Evolutionary conservation across 176 grass and related monocot species (phyloP).

Genomic region (Echinochloa phyllopogon): DNA sequence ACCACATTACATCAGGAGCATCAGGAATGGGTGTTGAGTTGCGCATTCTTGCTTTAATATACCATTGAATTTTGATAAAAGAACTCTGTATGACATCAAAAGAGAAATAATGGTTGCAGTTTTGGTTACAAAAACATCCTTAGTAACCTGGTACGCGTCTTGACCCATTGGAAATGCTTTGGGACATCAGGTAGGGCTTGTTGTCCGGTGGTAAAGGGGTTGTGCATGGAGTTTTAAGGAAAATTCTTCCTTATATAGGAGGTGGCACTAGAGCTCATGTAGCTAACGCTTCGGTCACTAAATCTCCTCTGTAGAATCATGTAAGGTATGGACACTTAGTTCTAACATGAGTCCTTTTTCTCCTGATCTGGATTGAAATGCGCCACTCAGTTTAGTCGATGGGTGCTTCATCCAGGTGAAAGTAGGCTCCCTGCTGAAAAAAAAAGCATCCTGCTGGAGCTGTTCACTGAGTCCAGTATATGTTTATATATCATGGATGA

Average conservation of each 20-base stretch:
- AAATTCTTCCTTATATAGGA: background rate
- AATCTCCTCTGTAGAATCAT: background rate
- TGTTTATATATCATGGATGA: background rate
- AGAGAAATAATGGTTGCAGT: no score
- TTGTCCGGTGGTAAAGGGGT: background rate
- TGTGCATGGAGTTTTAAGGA: background rate
- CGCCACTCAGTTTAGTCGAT: background rate
- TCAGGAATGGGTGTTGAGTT: no score
- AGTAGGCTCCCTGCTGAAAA: background rate
- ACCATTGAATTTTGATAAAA: no score
- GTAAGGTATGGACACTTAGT: background rate
- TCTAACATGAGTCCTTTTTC: background rate
- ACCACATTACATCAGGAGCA: no score
- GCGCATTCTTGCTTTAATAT: no score
- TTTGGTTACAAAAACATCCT: background rate
- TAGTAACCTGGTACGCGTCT: background rate
- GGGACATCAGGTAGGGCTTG: no score
- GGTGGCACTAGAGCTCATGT: background rate
- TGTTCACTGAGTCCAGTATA: no score
- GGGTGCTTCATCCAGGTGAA: background rate
- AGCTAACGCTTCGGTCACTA: background rate
- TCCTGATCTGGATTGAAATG: background rate
- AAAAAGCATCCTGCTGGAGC: no score
- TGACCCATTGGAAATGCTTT: no score
- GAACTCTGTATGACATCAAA: no score